Conservation (phyloP, 345 rosid species). For the Crucihimalaya himalaica region DNA sequence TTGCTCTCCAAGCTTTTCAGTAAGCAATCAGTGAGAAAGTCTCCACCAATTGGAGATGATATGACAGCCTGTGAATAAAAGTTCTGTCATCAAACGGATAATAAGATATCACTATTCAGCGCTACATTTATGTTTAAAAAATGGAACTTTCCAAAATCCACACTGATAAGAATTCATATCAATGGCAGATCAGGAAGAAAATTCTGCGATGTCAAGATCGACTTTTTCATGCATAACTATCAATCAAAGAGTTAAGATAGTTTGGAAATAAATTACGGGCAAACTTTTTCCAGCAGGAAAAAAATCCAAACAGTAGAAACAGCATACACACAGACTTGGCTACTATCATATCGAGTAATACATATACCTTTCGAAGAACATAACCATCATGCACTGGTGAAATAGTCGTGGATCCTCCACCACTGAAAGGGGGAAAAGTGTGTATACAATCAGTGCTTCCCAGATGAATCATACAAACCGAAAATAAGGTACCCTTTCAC, state of each 20-base stretch:
- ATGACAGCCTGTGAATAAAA: constrained; percentile 57
- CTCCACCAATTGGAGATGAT: constrained; percentile 87
- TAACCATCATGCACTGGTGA: constrained; percentile 95
- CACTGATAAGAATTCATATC: not conserved
- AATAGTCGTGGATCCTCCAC: constrained; percentile 95
- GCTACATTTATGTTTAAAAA: not conserved
- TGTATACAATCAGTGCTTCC: not conserved
- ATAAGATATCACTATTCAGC: not conserved
- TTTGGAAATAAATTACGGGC: not conserved
- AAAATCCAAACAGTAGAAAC: not conserved
- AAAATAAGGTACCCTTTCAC: not conserved
- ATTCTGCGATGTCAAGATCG: too few species aligned
- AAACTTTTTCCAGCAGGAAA: not conserved
- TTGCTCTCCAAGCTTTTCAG: constrained; percentile 94
- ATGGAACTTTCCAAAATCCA: not conserved
- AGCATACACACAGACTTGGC: not conserved
- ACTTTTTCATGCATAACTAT: not conserved
- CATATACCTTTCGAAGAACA: constrained; percentile 85
- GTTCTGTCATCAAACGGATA: not conserved
- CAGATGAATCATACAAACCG: not conserved
- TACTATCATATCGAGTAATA: not conserved
- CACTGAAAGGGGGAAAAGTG: constrained; percentile 48
- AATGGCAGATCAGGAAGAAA: not conserved
- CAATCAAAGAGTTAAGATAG: not conserved
- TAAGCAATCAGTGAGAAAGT: constrained; percentile 85